Evolutionary conservation across 306 rosid genomes (phyloP), one percentile per base, ranked within the genome.

Genomic region (Malus asiatica): DNA sequence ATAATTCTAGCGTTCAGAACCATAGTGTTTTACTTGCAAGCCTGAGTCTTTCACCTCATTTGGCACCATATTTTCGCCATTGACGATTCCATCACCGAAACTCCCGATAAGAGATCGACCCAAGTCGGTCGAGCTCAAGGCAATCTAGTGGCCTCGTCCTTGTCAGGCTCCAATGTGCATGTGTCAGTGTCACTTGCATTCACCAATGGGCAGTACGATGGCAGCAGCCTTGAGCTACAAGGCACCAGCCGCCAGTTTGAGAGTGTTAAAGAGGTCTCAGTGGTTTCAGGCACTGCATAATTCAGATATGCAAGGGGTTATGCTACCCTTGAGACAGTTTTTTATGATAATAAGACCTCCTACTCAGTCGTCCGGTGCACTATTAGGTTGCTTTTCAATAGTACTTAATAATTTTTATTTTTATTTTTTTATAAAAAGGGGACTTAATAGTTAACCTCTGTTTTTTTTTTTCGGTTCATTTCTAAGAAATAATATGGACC

Each of bases 41-140:
- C 63, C 52, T 16, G 11, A 30, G 51, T 66, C 79, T 19, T 66
- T 53, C 55, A 67, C 42, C 57, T 51, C 72, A 33, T 66, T 76
- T 4, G 79, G 73, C 18, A 66, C 73, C 38, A 66, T 76, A 66
- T 76, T 11, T 76, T 33, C 12, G 73, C 53, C 29, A 11, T 76
- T 5, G 79, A 76, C n/a, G 79, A 76, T 10, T 40, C 25, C 1
- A 51, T 76, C 65, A 76, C 79, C 12, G 12, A n/a, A 66, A 11
- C 66, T 55, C 44, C 66, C 2, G 55, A 66, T 8, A 35, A 4
- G 8, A 23, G 11, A 2, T 76, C 79, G 0, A 6, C 64, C 1
- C 65, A 66, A 53, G 30, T 76, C 4, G 79, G 79, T 27, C 72
- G 73, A 66, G 73, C 79, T 33, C 73, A 67, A 22, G 79, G 79